These are phyloP conservation scores for Sclerotinia borealis DNA, from an alignment of 2,329 filamentous ascomycete genomes.

Conservation along the genomic window DNA sequence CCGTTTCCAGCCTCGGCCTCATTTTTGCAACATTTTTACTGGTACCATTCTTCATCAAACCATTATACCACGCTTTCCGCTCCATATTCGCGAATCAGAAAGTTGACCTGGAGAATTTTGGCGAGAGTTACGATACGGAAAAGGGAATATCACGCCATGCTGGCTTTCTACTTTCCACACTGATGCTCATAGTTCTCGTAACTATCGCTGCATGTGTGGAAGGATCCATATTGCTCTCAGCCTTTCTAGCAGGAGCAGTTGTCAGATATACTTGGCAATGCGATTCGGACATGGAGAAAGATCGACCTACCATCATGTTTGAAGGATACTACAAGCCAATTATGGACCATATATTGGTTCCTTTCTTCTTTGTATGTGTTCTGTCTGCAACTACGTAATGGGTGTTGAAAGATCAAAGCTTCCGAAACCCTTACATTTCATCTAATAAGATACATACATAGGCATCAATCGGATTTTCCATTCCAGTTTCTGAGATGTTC, in stretches of 20 bases:
- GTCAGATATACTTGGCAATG: conserved; percentile 2
- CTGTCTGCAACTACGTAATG: too few relatives aligned
- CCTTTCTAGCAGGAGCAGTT: conserved; percentile 7
- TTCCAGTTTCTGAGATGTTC: conserved; percentile 6
- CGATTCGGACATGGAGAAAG: not conserved
- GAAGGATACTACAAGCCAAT: conserved; percentile 25
- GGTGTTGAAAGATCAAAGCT: accelerated
- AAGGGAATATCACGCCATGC: not conserved
- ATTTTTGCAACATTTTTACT: not conserved
- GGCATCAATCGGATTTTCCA: conserved; percentile 11
- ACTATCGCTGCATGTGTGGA: conserved; percentile 8
- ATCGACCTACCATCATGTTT: conserved; percentile 20
- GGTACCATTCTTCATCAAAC: not conserved
- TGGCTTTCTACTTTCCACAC: not conserved
- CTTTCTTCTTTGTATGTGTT: conserved; percentile 54
- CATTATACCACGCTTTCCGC: not conserved
- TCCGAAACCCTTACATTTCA: not conserved
- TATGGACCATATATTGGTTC: conserved; percentile 43
- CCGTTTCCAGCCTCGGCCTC: conserved; percentile 1
- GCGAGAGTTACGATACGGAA: not conserved
- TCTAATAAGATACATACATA: not conserved
- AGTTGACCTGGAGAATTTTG: not conserved
- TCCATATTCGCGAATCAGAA: not conserved
- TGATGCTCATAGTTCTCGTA: not conserved
- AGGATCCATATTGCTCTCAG: not conserved